phyloP scores from a whole-genome alignment of 1,284 basidiomycete genomes.

The Gyrodon tennesseensis region DNA sequence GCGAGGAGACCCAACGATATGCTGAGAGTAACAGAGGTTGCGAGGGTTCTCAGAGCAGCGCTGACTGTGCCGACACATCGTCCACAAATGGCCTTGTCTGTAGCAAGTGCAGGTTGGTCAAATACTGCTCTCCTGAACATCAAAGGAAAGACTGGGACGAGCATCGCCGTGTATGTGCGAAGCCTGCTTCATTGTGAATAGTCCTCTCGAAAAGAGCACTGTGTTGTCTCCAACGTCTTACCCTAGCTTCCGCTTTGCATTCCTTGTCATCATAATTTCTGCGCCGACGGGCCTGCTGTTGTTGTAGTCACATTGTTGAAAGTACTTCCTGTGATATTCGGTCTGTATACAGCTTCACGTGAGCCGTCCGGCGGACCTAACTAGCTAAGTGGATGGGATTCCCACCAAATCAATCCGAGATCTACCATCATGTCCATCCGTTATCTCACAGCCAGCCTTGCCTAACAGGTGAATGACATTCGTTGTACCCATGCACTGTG shows the following conservation, averaged over 20 bases:
- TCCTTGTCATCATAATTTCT: constrained; percentile 3
- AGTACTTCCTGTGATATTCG: constrained; percentile 18
- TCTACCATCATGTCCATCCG: constrained; percentile 64
- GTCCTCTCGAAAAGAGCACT: background rate
- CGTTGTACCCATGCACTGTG: constrained; percentile 2
- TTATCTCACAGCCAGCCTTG: constrained; percentile 75
- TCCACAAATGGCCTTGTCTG: constrained; percentile 55
- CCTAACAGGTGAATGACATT: constrained; percentile 64
- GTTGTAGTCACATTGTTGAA: constrained; percentile 17
- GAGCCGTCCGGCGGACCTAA: background rate
- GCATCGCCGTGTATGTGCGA: constrained; percentile 64
- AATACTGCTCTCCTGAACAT: constrained; percentile 69
- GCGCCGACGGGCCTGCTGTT: constrained; percentile 1
- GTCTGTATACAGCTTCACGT: constrained; percentile 13
- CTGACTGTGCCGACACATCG: constrained; percentile 39
- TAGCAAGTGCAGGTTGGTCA: constrained; percentile 71
- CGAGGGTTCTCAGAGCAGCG: constrained; percentile 53
- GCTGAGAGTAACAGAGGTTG: constrained; percentile 53
- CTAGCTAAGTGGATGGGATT: constrained; percentile 2
- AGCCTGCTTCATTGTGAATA: constrained; percentile 39
- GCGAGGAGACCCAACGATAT: constrained; percentile 45
- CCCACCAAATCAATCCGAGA: constrained; percentile 11
- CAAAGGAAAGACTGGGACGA: constrained; percentile 73
- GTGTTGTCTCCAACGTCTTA: constrained; percentile 3
- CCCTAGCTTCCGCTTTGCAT: constrained; percentile 2